Percentiles rank a stretch among this genome's conserved stretches.
Conservation (phyloP, 345 rosid genomes). For the Adansonia digitata region DNA sequence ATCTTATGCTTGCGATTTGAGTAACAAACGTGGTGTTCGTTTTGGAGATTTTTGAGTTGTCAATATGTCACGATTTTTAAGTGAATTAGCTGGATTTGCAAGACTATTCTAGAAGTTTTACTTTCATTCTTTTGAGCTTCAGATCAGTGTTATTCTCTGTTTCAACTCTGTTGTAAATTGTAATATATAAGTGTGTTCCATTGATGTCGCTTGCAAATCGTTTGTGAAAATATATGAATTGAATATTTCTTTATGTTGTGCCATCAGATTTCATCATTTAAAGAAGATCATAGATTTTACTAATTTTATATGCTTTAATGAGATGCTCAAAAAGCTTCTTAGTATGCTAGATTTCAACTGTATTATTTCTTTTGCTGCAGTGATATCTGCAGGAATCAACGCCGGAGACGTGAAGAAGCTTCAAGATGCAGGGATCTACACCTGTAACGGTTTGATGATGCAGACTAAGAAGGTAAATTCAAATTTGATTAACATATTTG, state of each 20-base stretch:
- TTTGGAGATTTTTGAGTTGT: not conserved
- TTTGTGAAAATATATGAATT: not conserved
- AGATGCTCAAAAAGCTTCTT: not conserved
- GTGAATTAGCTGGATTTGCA: not conserved
- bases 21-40: not conserved
- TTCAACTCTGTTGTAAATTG: not conserved
- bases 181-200: not conserved
- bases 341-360: not conserved
- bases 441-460: conserved; percentile 98
- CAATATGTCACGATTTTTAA: not conserved
- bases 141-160: not conserved
- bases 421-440: conserved; percentile 91
- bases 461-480: conserved; percentile 75
- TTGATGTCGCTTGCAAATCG: not conserved
- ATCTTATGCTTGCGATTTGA: not conserved
- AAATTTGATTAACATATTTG: not conserved
- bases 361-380: conserved; percentile 26
- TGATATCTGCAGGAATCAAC: conserved; percentile 78
- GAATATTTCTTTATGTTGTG: not conserved
- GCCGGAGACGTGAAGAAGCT: conserved; percentile 91
- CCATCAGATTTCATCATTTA: not conserved
- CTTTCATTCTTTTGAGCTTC: not conserved
- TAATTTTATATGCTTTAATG: not conserved
- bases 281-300: not conserved
- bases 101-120: not conserved